Evolutionary conservation across 108 stramenopile genomes (phyloP).

Genomic region (Skeletonema menzelii): DNA sequence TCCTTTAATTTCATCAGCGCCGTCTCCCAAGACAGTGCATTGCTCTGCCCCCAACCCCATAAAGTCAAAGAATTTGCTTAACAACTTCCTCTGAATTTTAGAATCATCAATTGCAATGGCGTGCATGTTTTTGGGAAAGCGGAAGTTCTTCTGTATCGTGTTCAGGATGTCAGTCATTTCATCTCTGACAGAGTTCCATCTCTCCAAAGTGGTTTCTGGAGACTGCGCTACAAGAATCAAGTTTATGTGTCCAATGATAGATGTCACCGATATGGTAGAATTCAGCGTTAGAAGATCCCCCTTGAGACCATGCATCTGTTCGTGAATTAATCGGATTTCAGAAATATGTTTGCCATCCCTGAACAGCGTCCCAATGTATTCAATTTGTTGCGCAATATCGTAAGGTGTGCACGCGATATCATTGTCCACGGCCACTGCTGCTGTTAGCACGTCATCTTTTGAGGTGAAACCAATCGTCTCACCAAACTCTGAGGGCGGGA

Average conservation of each 20-base stretch:
- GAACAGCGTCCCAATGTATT: slow-evolving; percentile 13
- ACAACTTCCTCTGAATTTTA: slow-evolving; percentile 34
- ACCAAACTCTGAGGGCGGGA: slow-evolving; percentile 10
- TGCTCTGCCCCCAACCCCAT: slow-evolving; percentile 25
- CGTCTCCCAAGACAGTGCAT: slow-evolving; percentile 30
- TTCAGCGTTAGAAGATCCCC: slow-evolving; percentile 20
- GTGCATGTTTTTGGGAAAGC: slow-evolving; percentile 13
- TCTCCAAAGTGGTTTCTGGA: neutral
- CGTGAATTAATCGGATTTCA: slow-evolving; percentile 6
- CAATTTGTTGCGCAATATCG: slow-evolving; percentile 8
- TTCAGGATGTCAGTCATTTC: slow-evolving; percentile 5
- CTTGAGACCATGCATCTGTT: slow-evolving; percentile 21
- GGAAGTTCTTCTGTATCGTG: neutral
- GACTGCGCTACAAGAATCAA: slow-evolving; percentile 10
- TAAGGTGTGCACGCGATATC: slow-evolving; percentile 4
- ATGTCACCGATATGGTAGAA: slow-evolving; percentile 4
- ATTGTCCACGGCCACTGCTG: neutral
- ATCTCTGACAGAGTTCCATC: slow-evolving; percentile 7
- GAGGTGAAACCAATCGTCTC: slow-evolving; percentile 5
- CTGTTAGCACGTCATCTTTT: neutral
- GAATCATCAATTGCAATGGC: slow-evolving; percentile 48
- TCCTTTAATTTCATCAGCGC: slow-evolving; percentile 37
- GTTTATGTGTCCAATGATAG: slow-evolving; percentile 14
- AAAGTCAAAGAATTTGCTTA: slow-evolving; percentile 22
- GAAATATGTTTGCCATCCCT: neutral